Evolutionary conservation across 129 eudicot species (phyloP).

Genomic region (Escallonia herrerae): DNA sequence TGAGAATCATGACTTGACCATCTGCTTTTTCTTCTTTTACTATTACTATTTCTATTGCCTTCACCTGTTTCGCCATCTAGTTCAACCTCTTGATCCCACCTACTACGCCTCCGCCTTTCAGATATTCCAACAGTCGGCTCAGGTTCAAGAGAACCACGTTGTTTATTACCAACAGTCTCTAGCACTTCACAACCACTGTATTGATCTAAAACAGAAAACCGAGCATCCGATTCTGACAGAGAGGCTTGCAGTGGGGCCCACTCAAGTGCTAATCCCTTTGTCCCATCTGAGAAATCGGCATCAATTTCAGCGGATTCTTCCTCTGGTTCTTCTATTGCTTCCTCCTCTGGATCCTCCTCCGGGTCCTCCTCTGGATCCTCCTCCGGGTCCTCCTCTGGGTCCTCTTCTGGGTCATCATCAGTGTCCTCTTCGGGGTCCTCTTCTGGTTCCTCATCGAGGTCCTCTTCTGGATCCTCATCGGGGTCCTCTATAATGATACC

Average conservation of each 20-base stretch:
- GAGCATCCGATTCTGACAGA: background rate
- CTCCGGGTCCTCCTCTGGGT: conserved; percentile 1
- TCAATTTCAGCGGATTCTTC: conserved; percentile 4
- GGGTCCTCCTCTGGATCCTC: conserved; percentile 3
- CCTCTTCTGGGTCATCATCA: conserved; percentile 15
- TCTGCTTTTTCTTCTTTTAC: conserved; percentile 28
- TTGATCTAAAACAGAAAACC: background rate
- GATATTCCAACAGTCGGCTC: background rate
- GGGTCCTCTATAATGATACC: too few relatives aligned
- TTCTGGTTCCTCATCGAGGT: too few relatives aligned
- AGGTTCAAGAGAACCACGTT: background rate
- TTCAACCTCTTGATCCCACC: conserved; percentile 9
- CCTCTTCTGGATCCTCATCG: too few relatives aligned
- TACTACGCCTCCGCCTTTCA: conserved; percentile 12
- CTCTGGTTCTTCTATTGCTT: conserved; percentile 13
- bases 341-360: conserved; percentile 14
- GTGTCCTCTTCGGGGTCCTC: background rate
- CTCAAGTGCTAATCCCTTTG: background rate
- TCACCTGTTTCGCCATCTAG: conserved; percentile 1
- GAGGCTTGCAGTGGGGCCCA: background rate
- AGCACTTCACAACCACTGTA: background rate
- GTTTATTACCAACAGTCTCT: background rate
- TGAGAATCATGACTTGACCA: conserved; percentile 25
- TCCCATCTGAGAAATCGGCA: background rate
- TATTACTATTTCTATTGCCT: conserved; percentile 8